Evolutionary conservation across 139 green algal genomes (phyloP).

Genomic region (Tetradesmus obliquus): DNA sequence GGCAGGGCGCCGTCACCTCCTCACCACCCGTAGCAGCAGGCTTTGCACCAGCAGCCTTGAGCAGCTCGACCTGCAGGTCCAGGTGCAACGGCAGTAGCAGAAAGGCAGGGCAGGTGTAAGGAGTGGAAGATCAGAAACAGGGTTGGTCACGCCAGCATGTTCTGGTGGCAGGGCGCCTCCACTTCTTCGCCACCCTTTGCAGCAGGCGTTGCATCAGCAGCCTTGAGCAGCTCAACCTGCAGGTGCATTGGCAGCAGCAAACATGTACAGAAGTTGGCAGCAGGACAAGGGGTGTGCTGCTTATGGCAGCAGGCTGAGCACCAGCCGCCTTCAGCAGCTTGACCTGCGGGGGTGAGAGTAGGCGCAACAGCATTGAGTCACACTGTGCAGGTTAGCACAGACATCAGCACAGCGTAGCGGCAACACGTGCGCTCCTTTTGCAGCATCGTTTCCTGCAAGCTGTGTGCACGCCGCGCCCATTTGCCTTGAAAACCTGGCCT

Average conservation of each 20-base stretch:
- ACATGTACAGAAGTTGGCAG: too few species aligned
- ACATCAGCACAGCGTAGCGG: too few species aligned
- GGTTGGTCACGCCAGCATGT: not conserved
- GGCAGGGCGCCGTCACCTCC: not conserved
- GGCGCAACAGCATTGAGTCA: too few species aligned
- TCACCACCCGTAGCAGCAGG: not conserved
- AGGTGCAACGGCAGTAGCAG: not conserved
- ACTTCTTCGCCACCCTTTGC: not conserved
- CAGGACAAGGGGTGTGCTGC: not conserved
- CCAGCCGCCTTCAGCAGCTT: not conserved
- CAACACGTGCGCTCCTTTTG: too few species aligned
- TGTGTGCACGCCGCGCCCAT: too few species aligned
- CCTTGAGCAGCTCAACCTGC: conserved; percentile 6
- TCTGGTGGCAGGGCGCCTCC: not conserved
- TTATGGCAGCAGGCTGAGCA: not conserved
- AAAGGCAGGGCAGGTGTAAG: too few species aligned
- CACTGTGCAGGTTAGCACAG: too few species aligned
- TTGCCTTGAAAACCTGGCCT: too few species aligned
- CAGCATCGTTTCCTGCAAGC: too few species aligned
- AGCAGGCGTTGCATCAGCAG: too few species aligned
- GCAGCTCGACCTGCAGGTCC: not conserved
- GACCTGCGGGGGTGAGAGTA: too few species aligned
- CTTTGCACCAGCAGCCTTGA: not conserved
- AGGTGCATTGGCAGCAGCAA: not conserved
- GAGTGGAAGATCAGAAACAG: not conserved